Evolutionary conservation across 495 filamentous ascomycete species (phyloP).

Genomic region (Xylaria nigripes): DNA sequence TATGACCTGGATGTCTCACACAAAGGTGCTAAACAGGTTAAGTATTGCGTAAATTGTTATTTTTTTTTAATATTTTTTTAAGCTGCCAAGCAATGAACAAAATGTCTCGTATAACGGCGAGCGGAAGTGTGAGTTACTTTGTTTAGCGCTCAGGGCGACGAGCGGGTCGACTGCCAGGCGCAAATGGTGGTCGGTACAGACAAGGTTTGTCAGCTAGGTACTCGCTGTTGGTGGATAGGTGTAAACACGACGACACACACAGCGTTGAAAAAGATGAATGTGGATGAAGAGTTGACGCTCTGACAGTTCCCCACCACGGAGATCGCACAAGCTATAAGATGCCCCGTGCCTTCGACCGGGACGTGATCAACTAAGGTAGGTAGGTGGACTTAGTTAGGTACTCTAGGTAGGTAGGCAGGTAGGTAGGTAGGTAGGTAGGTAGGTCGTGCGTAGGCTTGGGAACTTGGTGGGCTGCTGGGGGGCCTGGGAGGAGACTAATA

Average conservation of each 20-base stretch:
- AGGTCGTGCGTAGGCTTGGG: no score
- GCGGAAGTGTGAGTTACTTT: conserved; percentile 18
- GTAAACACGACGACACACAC: conserved; percentile 26
- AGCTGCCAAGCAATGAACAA: conserved; percentile 35
- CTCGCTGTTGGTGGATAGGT: conserved; percentile 25
- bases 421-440: no score
- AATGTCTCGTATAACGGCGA: conserved; percentile 41
- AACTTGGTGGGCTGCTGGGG: conserved; percentile 4
- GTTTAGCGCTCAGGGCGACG: conserved; percentile 26
- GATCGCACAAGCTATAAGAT: conserved; percentile 33
- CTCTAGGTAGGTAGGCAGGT: no score
- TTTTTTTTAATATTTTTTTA: conserved; percentile 30
- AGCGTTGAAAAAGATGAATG: conserved; percentile 22
- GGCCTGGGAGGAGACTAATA: conserved; percentile 18
- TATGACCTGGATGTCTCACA: conserved; percentile 26
- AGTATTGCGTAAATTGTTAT: conserved; percentile 17
- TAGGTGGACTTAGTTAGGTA: not conserved
- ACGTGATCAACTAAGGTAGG: conserved; percentile 26
- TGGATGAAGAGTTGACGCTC: conserved; percentile 29
- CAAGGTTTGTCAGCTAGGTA: conserved; percentile 22
- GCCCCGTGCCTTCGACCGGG: conserved; percentile 30
- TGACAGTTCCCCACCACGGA: conserved; percentile 32
- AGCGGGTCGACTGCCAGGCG: conserved; percentile 21
- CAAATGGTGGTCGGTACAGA: conserved; percentile 27
- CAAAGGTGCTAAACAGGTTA: conserved; percentile 19